phyloP scores from a whole-genome alignment of 1,284 basidiomycete species.

The Caloboletus firmus region DNA sequence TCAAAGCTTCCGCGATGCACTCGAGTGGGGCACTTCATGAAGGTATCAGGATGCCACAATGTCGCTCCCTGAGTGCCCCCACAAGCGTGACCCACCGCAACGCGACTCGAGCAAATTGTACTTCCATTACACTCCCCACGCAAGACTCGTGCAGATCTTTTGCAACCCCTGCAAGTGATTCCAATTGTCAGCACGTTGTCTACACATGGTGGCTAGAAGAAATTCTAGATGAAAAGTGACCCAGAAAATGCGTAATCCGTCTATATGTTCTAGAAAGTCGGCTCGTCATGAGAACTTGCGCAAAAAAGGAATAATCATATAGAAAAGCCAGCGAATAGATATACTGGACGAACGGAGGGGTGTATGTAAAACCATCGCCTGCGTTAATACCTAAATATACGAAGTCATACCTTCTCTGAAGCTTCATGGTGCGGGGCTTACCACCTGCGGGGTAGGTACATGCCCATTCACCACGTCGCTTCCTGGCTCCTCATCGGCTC shows the following conservation, averaged over 20 bases:
- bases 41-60: constrained; percentile 1
- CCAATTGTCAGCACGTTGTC: constrained; percentile 20
- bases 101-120: background rate
- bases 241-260: constrained; percentile 15
- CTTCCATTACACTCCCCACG: constrained; percentile 27
- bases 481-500: constrained; percentile 29
- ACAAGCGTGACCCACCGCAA: constrained; percentile 12
- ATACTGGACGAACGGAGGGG: constrained; percentile 24
- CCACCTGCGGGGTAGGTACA: constrained; percentile 36
- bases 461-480: constrained; percentile 33
- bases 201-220: constrained; percentile 13
- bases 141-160: constrained; percentile 6
- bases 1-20: background rate
- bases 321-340: constrained; percentile 38
- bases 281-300: constrained; percentile 28
- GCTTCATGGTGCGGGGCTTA: constrained; percentile 37
- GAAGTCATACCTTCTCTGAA: constrained; percentile 34
- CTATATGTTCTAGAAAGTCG: constrained; percentile 32
- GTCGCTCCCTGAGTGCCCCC: constrained; percentile 1
- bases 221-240: constrained; percentile 17
- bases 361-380: constrained; percentile 26
- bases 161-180: constrained; percentile 17
- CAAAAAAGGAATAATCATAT: constrained; percentile 42
- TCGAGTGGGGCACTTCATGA: constrained; percentile 5
- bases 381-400: constrained; percentile 30